phyloP scores from a whole-genome alignment of 441 rosid genomes.

The Eutrema salsugineum region DNA sequence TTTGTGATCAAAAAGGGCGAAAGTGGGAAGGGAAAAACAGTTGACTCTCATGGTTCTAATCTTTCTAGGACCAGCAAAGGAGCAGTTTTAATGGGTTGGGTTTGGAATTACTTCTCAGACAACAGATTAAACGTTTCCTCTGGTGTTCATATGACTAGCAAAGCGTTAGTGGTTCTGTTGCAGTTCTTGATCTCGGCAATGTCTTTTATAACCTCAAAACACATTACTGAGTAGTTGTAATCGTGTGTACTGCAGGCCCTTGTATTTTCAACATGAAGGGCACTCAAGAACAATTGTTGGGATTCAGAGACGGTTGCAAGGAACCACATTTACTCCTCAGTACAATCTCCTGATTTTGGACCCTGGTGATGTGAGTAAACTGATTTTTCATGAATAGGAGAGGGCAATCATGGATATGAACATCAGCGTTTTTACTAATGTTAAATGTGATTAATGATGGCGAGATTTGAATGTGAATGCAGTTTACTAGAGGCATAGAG shows the following conservation, averaged over 20 bases:
- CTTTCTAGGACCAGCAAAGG: conserved; percentile 35
- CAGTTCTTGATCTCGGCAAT: neutral
- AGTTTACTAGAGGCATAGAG: conserved; percentile 62
- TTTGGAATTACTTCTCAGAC: conserved; percentile 74
- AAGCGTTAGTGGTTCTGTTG: conserved; percentile 40
- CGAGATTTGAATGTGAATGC: conserved; percentile 23
- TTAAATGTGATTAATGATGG: neutral
- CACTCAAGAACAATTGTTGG: conserved; percentile 83
- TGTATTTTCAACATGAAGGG: conserved; percentile 87
- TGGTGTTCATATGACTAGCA: conserved; percentile 46
- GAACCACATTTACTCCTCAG: conserved; percentile 38
- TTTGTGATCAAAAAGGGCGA: conserved; percentile 29
- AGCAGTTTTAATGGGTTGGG: conserved; percentile 71
- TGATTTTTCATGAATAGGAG: neutral
- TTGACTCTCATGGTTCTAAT: conserved; percentile 6
- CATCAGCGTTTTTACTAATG: neutral
- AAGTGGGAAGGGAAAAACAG: conserved; percentile 12
- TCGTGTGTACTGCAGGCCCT: conserved; percentile 48
- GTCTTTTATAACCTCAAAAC: neutral
- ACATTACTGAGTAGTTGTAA: conserved; percentile 14
- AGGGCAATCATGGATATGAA: neutral
- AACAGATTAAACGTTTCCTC: conserved; percentile 30
- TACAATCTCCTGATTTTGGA: conserved; percentile 67
- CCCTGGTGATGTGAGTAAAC: conserved; percentile 61
- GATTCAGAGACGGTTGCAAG: conserved; percentile 52